These are phyloP conservation scores for Megacollybia marginata DNA, from an alignment of 768 basidiomycete genomes.

Conservation along the genomic window DNA sequence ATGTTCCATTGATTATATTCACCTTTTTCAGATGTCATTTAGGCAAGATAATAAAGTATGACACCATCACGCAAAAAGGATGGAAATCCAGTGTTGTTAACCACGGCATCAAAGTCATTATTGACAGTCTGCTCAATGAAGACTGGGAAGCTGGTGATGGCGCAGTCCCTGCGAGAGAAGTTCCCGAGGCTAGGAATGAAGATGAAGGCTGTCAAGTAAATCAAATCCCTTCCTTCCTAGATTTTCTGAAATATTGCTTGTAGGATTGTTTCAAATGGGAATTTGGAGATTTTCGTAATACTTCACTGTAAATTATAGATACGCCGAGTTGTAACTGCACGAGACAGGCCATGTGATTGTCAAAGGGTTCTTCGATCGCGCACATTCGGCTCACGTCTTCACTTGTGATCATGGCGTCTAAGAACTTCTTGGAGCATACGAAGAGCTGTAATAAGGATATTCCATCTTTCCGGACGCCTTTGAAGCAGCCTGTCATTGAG, in stretches of 20 bases:
- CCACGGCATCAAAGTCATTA: constrained; percentile 62
- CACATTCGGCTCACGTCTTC: no score
- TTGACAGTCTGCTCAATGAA: constrained; percentile 45
- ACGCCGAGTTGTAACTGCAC: no score
- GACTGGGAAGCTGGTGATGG: constrained; percentile 20
- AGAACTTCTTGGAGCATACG: no score
- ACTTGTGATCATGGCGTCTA: no score
- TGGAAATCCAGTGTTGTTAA: constrained; percentile 75
- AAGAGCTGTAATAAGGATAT: no score
- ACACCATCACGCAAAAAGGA: constrained; percentile 72
- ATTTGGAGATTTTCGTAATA: constrained; percentile 30
- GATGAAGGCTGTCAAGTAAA: constrained; percentile 58
- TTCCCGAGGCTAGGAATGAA: constrained; percentile 22
- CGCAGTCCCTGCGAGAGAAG: constrained; percentile 17
- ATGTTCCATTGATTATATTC: not conserved
- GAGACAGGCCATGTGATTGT: no score
- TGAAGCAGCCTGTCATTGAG: no score
- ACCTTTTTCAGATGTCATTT: constrained; percentile 62
- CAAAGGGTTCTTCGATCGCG: no score
- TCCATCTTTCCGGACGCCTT: no score
- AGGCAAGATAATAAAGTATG: constrained; percentile 76
- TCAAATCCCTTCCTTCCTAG: constrained; percentile 6
- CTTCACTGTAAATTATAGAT: no score
- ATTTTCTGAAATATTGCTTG: not conserved
- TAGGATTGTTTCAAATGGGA: constrained; percentile 77